Evolutionary conservation across 306 rosid genomes (phyloP).

Genomic region (Gleditsia sinensis): DNA sequence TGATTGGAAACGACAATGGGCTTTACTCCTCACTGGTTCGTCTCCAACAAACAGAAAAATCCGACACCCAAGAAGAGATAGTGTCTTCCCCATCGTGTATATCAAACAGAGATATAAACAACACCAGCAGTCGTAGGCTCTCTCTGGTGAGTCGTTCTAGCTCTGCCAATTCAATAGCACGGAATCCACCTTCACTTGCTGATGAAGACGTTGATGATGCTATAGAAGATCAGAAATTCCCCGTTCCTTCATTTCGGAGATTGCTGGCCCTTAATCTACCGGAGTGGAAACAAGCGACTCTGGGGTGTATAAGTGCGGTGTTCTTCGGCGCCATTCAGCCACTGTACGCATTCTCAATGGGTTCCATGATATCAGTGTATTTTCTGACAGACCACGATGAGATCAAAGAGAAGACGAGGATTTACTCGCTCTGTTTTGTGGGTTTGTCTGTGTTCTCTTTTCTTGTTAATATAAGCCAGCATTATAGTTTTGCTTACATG

Average conservation of each 20-base stretch:
- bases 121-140: slow-evolving; percentile 5
- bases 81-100: background rate
- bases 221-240: background rate
- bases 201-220: background rate
- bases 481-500: slow-evolving; percentile 49
- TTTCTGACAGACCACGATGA: slow-evolving; percentile 42
- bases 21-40: slow-evolving; percentile 38
- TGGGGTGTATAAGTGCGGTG: slow-evolving; percentile 46
- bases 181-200: background rate
- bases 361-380: slow-evolving; percentile 38
- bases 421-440: slow-evolving; percentile 13
- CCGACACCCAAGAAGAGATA: background rate
- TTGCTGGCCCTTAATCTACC: slow-evolving; percentile 38
- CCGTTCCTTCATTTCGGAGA: slow-evolving; percentile 37
- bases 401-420: slow-evolving; percentile 32
- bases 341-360: slow-evolving; percentile 30
- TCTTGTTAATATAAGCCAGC: slow-evolving; percentile 43
- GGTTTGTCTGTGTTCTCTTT: slow-evolving; percentile 35
- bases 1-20: slow-evolving; percentile 26
- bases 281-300: slow-evolving; percentile 52
- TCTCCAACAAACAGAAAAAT: slow-evolving; percentile 35
- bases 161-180: background rate
- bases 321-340: slow-evolving; percentile 52
- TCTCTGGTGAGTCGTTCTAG: slow-evolving; percentile 12
- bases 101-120: background rate